Conservation (phyloP, 371 early-diverging fungal genomes). For the Lichtheimia ramosa region DNA sequence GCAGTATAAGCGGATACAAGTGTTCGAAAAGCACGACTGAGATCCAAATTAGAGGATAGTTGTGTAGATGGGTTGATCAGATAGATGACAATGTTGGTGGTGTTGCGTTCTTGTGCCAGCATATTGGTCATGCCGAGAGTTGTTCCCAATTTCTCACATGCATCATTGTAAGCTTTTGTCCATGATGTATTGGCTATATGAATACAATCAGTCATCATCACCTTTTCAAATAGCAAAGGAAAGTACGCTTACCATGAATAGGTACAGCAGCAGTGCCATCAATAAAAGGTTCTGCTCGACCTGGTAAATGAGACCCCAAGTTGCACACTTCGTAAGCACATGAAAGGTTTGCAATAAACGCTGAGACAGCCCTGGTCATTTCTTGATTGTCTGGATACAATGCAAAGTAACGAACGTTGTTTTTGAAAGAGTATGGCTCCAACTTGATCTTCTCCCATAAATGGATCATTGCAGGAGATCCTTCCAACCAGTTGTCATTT, state of each 20-base stretch:
- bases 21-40: conserved; percentile 53
- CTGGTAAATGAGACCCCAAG: conserved; percentile 55
- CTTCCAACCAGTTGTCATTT: conserved; percentile 57
- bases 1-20: conserved; percentile 6
- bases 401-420: conserved; percentile 55
- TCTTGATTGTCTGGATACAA: conserved; percentile 52
- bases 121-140: conserved; percentile 22
- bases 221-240: neutral
- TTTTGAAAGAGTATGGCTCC: conserved; percentile 57
- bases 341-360: conserved; percentile 56
- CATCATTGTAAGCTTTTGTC: conserved; percentile 43
- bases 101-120: conserved; percentile 14
- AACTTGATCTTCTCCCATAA: conserved; percentile 65
- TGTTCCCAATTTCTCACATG: conserved; percentile 50
- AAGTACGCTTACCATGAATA: conserved; percentile 27
- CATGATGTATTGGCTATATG: conserved; percentile 14
- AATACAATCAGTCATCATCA: neutral
- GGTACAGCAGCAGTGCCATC: conserved; percentile 24
- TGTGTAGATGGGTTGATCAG: conserved; percentile 58
- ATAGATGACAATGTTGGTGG: conserved; percentile 53
- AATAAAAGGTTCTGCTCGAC: conserved; percentile 43
- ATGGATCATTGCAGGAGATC: conserved; percentile 49
- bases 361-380: conserved; percentile 31
- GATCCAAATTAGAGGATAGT: conserved; percentile 49
- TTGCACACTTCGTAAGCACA: conserved; percentile 53